Percentiles rank a stretch among this genome's conserved stretches.
Evolutionary conservation across 2,329 filamentous ascomycete genomes (phyloP).

Genomic region (Cladosporium sp.): DNA sequence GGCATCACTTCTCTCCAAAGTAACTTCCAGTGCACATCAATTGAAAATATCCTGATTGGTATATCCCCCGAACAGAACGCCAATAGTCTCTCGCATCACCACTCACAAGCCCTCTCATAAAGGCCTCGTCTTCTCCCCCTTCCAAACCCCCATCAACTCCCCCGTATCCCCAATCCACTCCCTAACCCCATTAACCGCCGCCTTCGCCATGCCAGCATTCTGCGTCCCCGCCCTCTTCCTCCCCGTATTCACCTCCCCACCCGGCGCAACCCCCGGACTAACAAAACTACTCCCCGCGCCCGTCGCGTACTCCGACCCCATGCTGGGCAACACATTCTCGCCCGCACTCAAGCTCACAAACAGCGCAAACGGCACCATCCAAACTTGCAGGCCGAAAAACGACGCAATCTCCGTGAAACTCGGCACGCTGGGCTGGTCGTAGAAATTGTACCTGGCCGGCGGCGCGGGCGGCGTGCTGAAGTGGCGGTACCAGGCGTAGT

Average conservation of each 20-base stretch:
- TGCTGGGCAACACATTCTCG: constrained; percentile 90
- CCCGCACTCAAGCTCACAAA: constrained; percentile 92
- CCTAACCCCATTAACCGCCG: constrained; percentile 54
- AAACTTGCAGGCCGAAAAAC: constrained; percentile 94
- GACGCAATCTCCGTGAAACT: constrained; percentile 91
- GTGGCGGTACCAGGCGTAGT: constrained; percentile 93
- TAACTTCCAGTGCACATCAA: no score
- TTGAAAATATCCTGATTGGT: no score
- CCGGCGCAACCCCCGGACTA: constrained; percentile 41
- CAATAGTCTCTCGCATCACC: neutral
- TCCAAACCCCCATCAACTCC: constrained; percentile 59
- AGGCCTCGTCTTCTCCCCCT: constrained; percentile 52
- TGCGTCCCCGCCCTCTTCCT: constrained; percentile 49
- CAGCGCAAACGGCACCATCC: constrained; percentile 90
- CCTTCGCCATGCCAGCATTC: constrained; percentile 52
- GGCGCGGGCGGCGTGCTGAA: constrained; percentile 60
- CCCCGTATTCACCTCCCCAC: constrained; percentile 32
- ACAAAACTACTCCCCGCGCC: constrained; percentile 51
- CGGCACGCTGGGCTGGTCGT: constrained; percentile 52
- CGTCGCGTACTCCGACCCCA: constrained; percentile 70
- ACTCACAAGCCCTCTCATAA: constrained; percentile 20
- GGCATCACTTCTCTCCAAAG: no score
- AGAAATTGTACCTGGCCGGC: constrained; percentile 48
- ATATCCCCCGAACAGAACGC: no score
- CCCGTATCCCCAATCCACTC: constrained; percentile 62